These are phyloP conservation scores for Ceratocystis ficicola DNA, from an alignment of 2,329 filamentous ascomycete genomes.

Conservation along the genomic window DNA sequence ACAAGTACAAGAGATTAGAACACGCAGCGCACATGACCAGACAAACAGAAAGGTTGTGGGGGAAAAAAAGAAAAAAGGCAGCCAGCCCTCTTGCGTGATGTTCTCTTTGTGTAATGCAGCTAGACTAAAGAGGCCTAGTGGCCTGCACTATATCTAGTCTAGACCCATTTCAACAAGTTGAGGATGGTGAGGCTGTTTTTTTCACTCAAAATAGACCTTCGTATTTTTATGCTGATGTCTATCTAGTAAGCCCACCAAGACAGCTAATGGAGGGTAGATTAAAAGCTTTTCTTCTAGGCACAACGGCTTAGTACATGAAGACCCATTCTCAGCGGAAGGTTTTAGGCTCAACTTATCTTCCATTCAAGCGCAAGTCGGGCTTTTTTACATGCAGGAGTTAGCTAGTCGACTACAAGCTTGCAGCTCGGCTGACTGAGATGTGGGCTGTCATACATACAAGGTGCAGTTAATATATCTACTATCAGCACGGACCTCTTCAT, in stretches of 20 bases:
- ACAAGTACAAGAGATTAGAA: not conserved
- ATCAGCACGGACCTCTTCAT: not conserved
- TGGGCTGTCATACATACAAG: not conserved
- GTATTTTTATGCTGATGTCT: not conserved
- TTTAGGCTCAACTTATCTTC: not conserved
- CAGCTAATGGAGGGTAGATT: not conserved
- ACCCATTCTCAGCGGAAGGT: too few relatives aligned
- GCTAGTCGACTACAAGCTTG: not conserved
- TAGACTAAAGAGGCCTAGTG: not conserved
- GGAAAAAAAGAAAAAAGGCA: not conserved
- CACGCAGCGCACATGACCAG: not conserved
- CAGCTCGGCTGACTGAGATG: not conserved
- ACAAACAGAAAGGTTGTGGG: not conserved
- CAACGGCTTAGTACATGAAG: not conserved
- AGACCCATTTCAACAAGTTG: not conserved
- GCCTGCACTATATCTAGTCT: not conserved
- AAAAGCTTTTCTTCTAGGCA: not conserved
- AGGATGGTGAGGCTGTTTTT: too few relatives aligned
- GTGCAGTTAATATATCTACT: not conserved
- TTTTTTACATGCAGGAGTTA: not conserved
- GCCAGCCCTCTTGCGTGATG: not conserved
- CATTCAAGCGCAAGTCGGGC: not conserved
- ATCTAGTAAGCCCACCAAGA: not conserved
- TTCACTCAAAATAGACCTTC: not conserved
- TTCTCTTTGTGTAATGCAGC: not conserved